Conservation (phyloP, 352 stramenopile species). For the Phytophthora foliorum region DNA sequence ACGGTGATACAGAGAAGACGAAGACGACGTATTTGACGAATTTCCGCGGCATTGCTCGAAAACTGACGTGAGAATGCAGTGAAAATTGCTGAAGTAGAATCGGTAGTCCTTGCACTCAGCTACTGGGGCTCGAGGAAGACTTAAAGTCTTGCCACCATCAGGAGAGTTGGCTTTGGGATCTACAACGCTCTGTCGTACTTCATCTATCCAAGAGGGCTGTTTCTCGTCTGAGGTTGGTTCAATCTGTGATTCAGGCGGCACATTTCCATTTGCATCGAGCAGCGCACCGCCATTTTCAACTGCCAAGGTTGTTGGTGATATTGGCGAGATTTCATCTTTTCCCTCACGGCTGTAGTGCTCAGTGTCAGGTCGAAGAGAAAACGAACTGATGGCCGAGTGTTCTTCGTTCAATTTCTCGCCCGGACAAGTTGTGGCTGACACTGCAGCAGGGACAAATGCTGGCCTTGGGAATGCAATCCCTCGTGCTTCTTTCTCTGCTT, state of each 20-base stretch:
- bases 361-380: not conserved
- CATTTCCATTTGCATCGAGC: not conserved
- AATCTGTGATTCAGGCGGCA: not conserved
- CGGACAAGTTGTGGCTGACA: not conserved
- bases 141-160: not conserved
- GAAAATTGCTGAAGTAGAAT: conserved; percentile 73
- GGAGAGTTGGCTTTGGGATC: conserved; percentile 11
- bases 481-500: conserved; percentile 39
- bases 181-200: conserved; percentile 25
- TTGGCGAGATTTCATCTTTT: not conserved
- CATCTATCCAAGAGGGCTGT: conserved; percentile 17
- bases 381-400: not conserved
- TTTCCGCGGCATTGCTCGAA: conserved; percentile 58
- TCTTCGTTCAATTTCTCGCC: not conserved
- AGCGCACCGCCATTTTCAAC: not conserved
- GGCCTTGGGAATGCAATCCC: not conserved
- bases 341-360: not conserved
- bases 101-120: conserved; percentile 61
- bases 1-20: conserved; percentile 30
- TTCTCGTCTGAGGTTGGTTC: not conserved
- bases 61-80: conserved; percentile 80
- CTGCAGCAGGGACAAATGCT: not conserved
- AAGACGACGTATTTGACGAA: conserved; percentile 18
- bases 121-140: conserved; percentile 22
- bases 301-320: not conserved